Base-by-base conservation (phyloP, 2,329 filamentous ascomycete species). In the Scedosporium aurantiacum region DNA sequence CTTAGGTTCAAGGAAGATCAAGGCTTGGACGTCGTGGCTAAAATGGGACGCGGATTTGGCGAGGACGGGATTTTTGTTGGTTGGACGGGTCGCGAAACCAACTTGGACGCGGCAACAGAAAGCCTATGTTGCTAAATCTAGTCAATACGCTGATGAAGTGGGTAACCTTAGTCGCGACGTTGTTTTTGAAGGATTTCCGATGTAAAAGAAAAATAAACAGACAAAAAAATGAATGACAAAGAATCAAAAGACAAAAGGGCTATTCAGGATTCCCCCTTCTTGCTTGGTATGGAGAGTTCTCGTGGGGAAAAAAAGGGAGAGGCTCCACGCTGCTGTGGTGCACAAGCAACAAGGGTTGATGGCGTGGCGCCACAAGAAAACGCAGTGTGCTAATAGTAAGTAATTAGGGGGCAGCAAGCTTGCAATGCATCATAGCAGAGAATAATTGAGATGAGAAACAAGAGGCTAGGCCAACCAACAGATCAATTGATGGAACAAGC, bases 1-100 rank as follows among this genome's bases (percentile, higher is more conserved):
- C 50, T 54, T 54, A 16, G 50, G 50, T 54, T 25, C 10, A 27
- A 23, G 23, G 50, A 54, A 54, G 50, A 54, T 54, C 50, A 54
- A 54, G 50, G 50, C 50, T 54, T 21, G 50, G 23, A 12, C 21
- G 50, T 54, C 50, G 50, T 54, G 50, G 50, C 50, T 54, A 54
- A 54, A 54, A 16, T 23, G 23, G 50, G 50, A 54, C 12, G 50
- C 50, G 50, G 27, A 54, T 54, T 37, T 37, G 50, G 27, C 50
- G 50, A 54, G 50, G 50, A 54, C 50, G 50, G 50, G 50, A 54
- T 37, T 54, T 54, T 25, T 27, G 50, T 54, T 54, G 50, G 50
- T 54, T 16, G 50, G 21, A 54, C 50, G 50, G 50, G 50, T 54
- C 50, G 50, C 50, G 50, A 23, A 14, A n/a, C 50, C 50, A 14